phyloP scores from a whole-genome alignment of 23 red algal genomes.

The Chondrus crispus region DNA sequence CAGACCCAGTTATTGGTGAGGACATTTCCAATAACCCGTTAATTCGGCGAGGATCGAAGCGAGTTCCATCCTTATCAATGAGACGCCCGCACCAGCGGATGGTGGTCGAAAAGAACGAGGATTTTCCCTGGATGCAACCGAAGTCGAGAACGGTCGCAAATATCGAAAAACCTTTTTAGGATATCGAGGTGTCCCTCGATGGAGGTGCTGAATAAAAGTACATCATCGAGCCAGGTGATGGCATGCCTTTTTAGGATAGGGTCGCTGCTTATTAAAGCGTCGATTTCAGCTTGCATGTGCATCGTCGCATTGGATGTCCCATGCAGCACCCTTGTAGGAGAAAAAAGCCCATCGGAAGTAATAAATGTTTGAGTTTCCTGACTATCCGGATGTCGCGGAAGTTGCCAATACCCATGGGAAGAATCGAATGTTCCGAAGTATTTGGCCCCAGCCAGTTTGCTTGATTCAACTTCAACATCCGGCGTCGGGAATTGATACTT shows the following conservation, averaged over 20 bases:
- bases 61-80: not conserved
- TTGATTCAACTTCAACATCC: not conserved
- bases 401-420: conserved; percentile 2
- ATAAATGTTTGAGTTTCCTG: not conserved
- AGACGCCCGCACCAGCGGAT: conserved; percentile 1
- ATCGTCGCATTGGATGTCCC: not conserved
- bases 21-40: not conserved
- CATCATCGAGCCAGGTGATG: not conserved
- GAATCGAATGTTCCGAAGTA: not conserved
- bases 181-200: not conserved
- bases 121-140: not conserved
- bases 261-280: not conserved
- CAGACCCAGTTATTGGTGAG: not conserved
- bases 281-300: not conserved
- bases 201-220: not conserved
- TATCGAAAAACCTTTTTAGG: not conserved
- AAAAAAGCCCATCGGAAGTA: not conserved
- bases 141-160: not conserved
- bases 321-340: not conserved
- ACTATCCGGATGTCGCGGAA: not conserved
- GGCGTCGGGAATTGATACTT: conserved; percentile 9
- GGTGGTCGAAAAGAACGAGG: not conserved
- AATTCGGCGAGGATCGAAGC: not conserved
- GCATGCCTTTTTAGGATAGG: not conserved
- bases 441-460: not conserved